These are phyloP conservation scores for Calonectria multiphialidica DNA, from an alignment of 2,329 filamentous ascomycete genomes.

Conservation along the genomic window DNA sequence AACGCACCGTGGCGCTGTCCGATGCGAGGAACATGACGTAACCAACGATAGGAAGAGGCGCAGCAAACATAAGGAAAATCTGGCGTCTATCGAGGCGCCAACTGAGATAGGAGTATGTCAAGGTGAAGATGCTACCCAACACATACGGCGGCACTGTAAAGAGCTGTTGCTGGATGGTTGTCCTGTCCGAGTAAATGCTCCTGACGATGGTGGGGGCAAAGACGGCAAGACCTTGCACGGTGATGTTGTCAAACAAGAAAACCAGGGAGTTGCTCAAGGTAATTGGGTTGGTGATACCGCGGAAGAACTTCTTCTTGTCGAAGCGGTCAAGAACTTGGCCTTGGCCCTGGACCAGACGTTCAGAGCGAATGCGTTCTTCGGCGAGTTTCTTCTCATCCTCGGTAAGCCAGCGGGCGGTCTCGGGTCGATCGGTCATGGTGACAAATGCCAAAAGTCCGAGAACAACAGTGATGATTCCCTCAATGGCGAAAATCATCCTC, in stretches of 20 bases:
- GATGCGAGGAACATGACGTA: constrained; percentile 73
- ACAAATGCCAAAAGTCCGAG: constrained; percentile 39
- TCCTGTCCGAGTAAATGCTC: constrained; percentile 68
- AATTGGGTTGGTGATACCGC: constrained; percentile 69
- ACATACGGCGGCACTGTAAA: constrained; percentile 73
- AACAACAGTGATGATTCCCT: constrained; percentile 55
- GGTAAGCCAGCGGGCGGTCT: constrained; percentile 71
- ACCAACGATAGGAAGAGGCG: constrained; percentile 69
- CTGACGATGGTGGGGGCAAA: constrained; percentile 72
- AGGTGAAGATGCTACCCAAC: constrained; percentile 69
- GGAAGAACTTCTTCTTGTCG: constrained; percentile 64
- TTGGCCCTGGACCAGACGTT: constrained; percentile 67
- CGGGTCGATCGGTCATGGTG: constrained; percentile 75
- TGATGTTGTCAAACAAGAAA: constrained; percentile 73
- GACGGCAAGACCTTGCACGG: constrained; percentile 73
- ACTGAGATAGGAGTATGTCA: constrained; percentile 65
- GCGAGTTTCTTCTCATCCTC: constrained; percentile 72
- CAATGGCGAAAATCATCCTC: constrained; percentile 78
- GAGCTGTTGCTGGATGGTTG: constrained; percentile 69
- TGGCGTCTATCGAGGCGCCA: constrained; percentile 65
- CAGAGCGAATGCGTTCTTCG: constrained; percentile 67
- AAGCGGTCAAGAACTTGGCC: constrained; percentile 71
- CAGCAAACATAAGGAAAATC: constrained; percentile 64
- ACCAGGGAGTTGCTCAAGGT: constrained; percentile 65
- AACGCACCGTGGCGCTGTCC: constrained; percentile 58